Evolutionary conservation across 345 rosid genomes (phyloP).

Genomic region (Triadica sebifera): DNA sequence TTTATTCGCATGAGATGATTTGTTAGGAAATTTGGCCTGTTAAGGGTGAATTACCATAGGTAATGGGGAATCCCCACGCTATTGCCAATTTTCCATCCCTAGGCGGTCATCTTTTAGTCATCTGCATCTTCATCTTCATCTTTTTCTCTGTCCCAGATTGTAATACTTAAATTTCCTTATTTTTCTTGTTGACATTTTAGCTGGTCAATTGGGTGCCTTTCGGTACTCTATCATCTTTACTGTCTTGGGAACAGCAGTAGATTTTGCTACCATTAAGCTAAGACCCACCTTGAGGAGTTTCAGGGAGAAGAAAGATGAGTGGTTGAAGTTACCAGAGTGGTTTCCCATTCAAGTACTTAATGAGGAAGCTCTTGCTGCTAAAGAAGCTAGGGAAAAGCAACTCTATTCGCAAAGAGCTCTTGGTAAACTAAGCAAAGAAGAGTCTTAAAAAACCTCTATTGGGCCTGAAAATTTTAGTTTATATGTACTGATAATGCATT

Average conservation of each 20-base stretch:
- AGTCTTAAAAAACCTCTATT: slow-evolving; percentile 36
- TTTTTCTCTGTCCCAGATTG: neutral
- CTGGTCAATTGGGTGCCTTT: slow-evolving; percentile 71
- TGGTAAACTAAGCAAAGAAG: slow-evolving; percentile 60
- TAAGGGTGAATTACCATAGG: too few relatives aligned
- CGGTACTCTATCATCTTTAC: slow-evolving; percentile 74
- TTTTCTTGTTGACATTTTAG: slow-evolving; percentile 35
- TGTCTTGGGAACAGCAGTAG: slow-evolving; percentile 53
- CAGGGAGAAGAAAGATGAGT: slow-evolving; percentile 27
- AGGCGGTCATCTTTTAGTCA: neutral
- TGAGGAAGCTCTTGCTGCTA: slow-evolving; percentile 71
- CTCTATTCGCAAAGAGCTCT: slow-evolving; percentile 40
- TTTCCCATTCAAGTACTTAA: slow-evolving; percentile 79
- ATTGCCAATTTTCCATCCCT: too few relatives aligned
- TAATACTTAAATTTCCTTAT: neutral
- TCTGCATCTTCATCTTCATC: neutral
- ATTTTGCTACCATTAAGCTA: slow-evolving; percentile 52
- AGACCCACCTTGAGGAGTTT: slow-evolving; percentile 38
- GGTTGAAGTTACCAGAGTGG: slow-evolving; percentile 75
- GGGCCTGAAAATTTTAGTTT: neutral
- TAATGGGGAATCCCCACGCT: too few relatives aligned
- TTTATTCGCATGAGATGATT: slow-evolving; percentile 3
- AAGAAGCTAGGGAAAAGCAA: slow-evolving; percentile 62
- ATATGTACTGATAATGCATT: neutral
- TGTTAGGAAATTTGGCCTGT: neutral